A percentile compares a stretch with the other conserved stretches of the same genome.
Conservation (phyloP, 352 stramenopile genomes). For the Globisporangium uncinulatum region DNA sequence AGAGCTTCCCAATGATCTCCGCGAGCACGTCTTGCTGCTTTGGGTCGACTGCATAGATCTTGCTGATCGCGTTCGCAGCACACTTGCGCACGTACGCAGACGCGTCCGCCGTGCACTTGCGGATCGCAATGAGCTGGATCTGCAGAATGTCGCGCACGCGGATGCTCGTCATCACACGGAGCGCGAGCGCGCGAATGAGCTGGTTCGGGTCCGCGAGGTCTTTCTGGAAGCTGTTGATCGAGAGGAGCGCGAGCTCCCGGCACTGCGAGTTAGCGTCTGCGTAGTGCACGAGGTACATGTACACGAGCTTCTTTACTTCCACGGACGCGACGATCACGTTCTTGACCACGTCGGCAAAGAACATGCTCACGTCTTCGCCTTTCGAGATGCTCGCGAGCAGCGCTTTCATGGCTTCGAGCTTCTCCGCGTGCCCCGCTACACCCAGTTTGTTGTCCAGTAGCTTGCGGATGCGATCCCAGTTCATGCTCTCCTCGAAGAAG, state of each 20-base stretch:
- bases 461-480: constrained; percentile 82
- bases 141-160: constrained; percentile 98
- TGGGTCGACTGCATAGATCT: constrained; percentile 89
- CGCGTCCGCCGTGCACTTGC: constrained; percentile 88
- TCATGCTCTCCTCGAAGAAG: constrained; percentile 97
- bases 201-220: constrained; percentile 95
- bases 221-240: constrained; percentile 99
- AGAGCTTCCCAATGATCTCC: constrained; percentile 91
- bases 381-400: constrained; percentile 97
- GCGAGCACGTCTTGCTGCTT: constrained; percentile 88
- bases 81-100: constrained; percentile 98
- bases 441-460: constrained; percentile 89
- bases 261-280: constrained; percentile 93
- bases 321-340: constrained; percentile 93
- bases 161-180: constrained; percentile 97
- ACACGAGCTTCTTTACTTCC: constrained; percentile 99
- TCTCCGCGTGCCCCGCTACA: constrained; percentile 76
- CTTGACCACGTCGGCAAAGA: constrained; percentile 97
- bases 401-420: constrained; percentile 98
- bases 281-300: constrained; percentile 99
- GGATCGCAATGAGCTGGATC: constrained; percentile 97
- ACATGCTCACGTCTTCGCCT: constrained; percentile 95
- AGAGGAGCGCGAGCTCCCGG: constrained; percentile 94
- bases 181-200: constrained; percentile 89
- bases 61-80: constrained; percentile 94